phyloP scores from a whole-genome alignment of 2,329 filamentous ascomycete genomes.

The Neurospora sp. region DNA sequence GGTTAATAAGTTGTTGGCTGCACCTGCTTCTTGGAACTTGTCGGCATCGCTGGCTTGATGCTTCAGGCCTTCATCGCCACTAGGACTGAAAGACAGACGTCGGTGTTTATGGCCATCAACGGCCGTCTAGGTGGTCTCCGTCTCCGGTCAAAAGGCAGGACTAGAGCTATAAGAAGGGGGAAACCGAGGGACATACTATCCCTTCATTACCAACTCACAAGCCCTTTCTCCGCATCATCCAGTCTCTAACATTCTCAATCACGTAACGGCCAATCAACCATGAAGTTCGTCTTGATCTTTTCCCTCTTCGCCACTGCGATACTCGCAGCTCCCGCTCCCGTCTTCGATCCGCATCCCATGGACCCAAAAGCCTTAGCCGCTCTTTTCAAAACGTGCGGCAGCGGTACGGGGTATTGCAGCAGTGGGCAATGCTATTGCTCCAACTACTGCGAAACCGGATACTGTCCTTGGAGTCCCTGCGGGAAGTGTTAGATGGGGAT shows the following conservation, averaged over 20 bases:
- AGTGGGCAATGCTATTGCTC: constrained; percentile 6
- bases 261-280: not conserved
- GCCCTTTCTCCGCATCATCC: not conserved
- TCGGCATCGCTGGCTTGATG: not conserved
- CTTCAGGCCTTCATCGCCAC: not conserved
- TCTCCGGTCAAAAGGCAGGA: not conserved
- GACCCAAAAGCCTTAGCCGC: not conserved
- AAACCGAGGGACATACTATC: not conserved
- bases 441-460: constrained; percentile 4
- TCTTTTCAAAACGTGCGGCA: not conserved
- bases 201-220: not conserved
- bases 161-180: not conserved
- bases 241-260: not conserved
- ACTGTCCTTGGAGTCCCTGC: constrained; percentile 9
- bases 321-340: not conserved
- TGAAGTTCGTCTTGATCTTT: not conserved
- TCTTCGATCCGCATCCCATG: not conserved
- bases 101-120: not conserved
- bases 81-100: not conserved
- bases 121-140: not conserved
- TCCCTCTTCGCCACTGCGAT: not conserved
- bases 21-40: not conserved
- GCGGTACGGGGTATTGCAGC: constrained; percentile 8
- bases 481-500: constrained; percentile 2
- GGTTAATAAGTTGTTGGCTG: not conserved